phyloP scores from a whole-genome alignment of 352 stramenopile species.

The Stramenopiles sp. region DNA sequence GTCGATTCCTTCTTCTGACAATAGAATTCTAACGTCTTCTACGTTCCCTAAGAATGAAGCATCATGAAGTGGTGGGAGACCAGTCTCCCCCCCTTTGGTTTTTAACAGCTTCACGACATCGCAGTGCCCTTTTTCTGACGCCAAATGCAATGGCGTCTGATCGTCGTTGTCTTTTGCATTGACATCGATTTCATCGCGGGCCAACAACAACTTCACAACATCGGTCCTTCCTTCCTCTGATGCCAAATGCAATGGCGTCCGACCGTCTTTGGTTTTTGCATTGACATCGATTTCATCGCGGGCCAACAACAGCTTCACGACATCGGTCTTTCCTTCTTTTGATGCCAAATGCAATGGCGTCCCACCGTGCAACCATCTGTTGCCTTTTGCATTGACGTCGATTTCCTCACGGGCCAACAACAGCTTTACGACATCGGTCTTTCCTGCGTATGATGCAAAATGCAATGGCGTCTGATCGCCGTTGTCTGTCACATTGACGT shows the following conservation, averaged over 20 bases:
- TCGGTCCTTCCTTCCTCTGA: not conserved
- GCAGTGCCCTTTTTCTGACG: not conserved
- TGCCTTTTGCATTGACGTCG: not conserved
- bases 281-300: not conserved
- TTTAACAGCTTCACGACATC: slow-evolving; percentile 1
- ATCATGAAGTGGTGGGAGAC: not conserved
- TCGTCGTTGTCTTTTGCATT: not conserved
- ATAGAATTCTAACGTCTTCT: not conserved
- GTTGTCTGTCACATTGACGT: not conserved
- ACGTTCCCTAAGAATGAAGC: not conserved
- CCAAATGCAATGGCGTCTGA: not conserved
- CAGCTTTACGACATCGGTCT: not conserved
- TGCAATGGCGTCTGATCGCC: not conserved
- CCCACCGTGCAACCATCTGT: not conserved
- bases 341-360: not conserved
- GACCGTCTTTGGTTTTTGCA: not conserved
- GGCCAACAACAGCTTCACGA: not conserved
- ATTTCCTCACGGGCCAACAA: not conserved
- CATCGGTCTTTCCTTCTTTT: not conserved
- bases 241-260: not conserved
- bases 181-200: not conserved
- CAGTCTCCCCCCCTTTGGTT: not conserved
- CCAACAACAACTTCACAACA: not conserved
- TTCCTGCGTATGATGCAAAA: not conserved
- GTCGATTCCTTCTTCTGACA: not conserved